These are phyloP conservation scores for Cylindrotheca fusiformis DNA, from an alignment of 108 stramenopile genomes.

Conservation along the genomic window DNA sequence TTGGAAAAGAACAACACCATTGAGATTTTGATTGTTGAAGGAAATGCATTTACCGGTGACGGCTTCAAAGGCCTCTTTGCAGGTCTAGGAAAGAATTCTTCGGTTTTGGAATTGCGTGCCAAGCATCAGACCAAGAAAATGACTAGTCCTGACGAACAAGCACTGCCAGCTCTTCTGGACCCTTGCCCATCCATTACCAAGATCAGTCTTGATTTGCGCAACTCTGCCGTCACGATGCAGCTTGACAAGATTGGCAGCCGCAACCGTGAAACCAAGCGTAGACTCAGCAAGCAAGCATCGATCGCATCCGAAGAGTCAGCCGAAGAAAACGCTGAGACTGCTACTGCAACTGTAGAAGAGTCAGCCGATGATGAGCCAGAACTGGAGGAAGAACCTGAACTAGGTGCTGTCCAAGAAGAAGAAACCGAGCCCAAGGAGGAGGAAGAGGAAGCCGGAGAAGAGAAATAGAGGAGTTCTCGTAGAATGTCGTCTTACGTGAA, in stretches of 20 bases:
- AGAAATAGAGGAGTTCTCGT: too few species aligned
- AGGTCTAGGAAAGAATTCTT: slow-evolving; percentile 30
- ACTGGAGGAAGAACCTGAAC: neutral
- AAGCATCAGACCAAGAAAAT: slow-evolving; percentile 42
- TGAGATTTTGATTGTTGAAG: slow-evolving; percentile 31
- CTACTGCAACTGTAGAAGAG: neutral
- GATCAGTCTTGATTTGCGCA: slow-evolving; percentile 36
- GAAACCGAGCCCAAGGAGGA: neutral
- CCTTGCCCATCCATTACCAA: slow-evolving; percentile 31
- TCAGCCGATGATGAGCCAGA: neutral
- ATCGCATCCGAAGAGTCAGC: too few species aligned
- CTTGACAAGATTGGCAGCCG: slow-evolving; percentile 31
- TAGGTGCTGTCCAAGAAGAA: neutral
- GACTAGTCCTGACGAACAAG: slow-evolving; percentile 30
- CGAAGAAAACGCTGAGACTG: neutral
- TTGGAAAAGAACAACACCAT: slow-evolving; percentile 21
- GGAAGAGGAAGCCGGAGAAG: neutral
- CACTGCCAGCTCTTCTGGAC: slow-evolving; percentile 16
- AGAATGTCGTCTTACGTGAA: too few species aligned
- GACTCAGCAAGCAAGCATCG: slow-evolving; percentile 7
- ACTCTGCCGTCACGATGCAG: slow-evolving; percentile 22
- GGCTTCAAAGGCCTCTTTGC: slow-evolving; percentile 34
- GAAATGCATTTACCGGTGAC: slow-evolving; percentile 29
- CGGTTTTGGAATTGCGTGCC: slow-evolving; percentile 33
- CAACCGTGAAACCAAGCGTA: slow-evolving; percentile 39